Percentiles rank a stretch among this genome's conserved stretches.
phyloP scores from a whole-genome alignment of 148 eudicot genomes.

The Fagopyrum tataricum region DNA sequence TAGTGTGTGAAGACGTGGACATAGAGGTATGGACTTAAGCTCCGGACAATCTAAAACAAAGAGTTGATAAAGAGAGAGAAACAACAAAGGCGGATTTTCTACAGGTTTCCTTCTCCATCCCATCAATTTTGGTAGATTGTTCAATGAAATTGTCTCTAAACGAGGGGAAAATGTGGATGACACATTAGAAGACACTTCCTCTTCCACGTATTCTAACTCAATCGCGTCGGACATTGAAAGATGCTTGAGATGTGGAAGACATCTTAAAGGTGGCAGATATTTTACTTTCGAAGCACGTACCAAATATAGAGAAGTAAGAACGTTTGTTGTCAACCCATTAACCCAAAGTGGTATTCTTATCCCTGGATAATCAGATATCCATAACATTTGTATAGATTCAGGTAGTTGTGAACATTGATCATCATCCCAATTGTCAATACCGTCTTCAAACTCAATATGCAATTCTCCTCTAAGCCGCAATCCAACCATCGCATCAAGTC shows the following conservation, averaged over 20 bases:
- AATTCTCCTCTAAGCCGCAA: not conserved
- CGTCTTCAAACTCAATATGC: not conserved
- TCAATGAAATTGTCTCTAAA: not conserved
- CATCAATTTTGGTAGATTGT: not conserved
- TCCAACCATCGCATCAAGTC: not conserved
- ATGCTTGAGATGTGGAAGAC: not conserved
- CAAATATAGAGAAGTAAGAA: not conserved
- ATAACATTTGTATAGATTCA: not conserved
- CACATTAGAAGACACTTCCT: too few species aligned
- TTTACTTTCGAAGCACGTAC: not conserved
- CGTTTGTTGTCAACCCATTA: not conserved
- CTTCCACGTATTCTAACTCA: not conserved
- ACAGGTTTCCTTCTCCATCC: not conserved
- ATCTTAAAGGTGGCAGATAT: not conserved
- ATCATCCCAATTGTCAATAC: not conserved
- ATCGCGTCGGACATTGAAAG: too few species aligned
- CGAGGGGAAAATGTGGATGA: not conserved
- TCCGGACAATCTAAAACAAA: not conserved
- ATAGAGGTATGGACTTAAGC: not conserved
- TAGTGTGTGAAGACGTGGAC: not conserved
- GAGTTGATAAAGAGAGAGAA: not conserved
- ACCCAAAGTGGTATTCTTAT: not conserved
- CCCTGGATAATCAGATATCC: not conserved
- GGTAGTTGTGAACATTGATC: not conserved
- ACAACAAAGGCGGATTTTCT: not conserved